Evolutionary conservation across 345 rosid genomes (phyloP), one percentile per base, ranked within the genome.

Genomic region (Corchorus olitorius): DNA sequence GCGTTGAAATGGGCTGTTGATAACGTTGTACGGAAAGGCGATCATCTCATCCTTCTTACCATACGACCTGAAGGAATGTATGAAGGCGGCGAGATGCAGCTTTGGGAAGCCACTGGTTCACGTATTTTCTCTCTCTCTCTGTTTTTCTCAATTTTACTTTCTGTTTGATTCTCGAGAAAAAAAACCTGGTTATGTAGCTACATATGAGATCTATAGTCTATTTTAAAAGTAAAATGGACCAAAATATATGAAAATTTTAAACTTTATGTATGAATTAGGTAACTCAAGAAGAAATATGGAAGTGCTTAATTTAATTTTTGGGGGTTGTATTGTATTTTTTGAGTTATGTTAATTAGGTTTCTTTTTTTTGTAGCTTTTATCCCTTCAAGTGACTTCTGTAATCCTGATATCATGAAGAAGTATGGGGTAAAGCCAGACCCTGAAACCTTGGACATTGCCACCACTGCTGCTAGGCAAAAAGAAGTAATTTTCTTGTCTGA

Each of bases 1-100:
- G 99, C 99, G 15, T 78, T 96, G 72, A 85, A 66, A 81, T 96
- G 99, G 98, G 94, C 97, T 4, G 84, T 86, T 66, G 97, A 93
- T 43, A 96, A 96, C 91, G 54, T 89, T 4, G 82, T 84, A 68
- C 92, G 92, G n/a, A 79, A 82, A 8, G 98, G 97, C 12, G 99
- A 96, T 83, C 83, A 93, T 81, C 91, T 96, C 53, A 84, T 93
- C 79, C 95, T 96, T 58, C 43, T 96, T 58, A 74, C 84, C 74
- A 75, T 92, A 14, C 86, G 66, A 68, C 91, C 86, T 17, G 90
- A 86, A 46, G 88, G 83, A 8, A 41, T 82, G 74, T 89, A 92
- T 78, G 98, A 93, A 70, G 80, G 81, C 12, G 98, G 99, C 75
- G 97, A 92, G 93, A 82, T 84, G 86, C 97, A 89, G 86, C 98